These are phyloP conservation scores for Blastomyces silverae DNA, from an alignment of 2,329 filamentous ascomycete species.

Conservation along the genomic window DNA sequence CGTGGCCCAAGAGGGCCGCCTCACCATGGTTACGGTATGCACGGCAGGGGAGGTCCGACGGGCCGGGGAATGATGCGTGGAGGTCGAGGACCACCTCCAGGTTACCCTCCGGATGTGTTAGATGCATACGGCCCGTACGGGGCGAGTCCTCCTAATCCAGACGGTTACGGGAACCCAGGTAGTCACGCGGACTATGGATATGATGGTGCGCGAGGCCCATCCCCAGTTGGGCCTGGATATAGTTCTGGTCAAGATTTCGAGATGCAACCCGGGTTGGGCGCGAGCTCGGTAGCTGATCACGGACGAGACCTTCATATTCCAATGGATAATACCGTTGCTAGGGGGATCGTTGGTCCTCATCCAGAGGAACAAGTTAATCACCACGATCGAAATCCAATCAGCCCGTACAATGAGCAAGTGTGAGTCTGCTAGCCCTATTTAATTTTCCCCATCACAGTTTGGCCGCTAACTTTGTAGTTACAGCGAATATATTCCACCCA, in stretches of 20 bases:
- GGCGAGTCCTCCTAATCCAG: conserved; percentile 18
- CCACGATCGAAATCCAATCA: conserved; percentile 58
- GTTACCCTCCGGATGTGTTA: conserved; percentile 44
- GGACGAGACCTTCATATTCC: conserved; percentile 9
- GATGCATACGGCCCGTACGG: conserved; percentile 34
- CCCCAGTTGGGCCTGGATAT: conserved; percentile 32
- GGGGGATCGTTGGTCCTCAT: conserved; percentile 66
- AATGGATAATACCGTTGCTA: conserved; percentile 65
- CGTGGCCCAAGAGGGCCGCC: conserved; percentile 32
- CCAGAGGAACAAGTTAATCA: conserved; percentile 43
- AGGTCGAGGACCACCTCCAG: conserved; percentile 43
- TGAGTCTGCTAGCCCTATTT: conserved; percentile 44
- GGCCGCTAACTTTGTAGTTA: conserved; percentile 1
- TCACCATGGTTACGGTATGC: conserved; percentile 40
- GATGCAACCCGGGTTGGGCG: conserved; percentile 67
- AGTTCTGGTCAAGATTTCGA: conserved; percentile 63
- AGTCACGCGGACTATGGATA: conserved; percentile 26
- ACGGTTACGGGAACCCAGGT: conserved; percentile 34
- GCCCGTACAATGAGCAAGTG: conserved; percentile 67
- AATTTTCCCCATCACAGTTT: conserved; percentile 13
- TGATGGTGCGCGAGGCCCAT: conserved; percentile 27
- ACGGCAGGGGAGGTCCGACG: conserved; percentile 29
- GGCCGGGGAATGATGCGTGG: conserved; percentile 42
- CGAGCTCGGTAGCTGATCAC: conserved; percentile 21
- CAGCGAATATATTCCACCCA: conserved; percentile 42